Conservation (phyloP, 2,329 filamentous ascomycete genomes). For the Aspergillus versicolor region DNA sequence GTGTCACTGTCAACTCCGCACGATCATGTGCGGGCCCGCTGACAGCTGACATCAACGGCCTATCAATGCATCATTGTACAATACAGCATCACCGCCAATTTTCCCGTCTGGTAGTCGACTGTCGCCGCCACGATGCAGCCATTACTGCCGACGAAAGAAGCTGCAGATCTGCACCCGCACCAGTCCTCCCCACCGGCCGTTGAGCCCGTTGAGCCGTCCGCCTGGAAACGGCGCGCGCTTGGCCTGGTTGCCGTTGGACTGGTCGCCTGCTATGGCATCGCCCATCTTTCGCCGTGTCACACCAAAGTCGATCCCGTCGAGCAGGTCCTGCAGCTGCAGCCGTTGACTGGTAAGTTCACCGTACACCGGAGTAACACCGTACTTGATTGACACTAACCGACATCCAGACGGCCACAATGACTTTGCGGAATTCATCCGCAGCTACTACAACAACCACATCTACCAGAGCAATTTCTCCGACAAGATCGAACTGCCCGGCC, state of each 20-base stretch:
- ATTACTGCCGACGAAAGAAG: background rate
- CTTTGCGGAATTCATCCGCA: conserved; percentile 71
- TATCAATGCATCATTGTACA: background rate
- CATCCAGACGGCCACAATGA: conserved; percentile 85
- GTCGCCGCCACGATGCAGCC: no score
- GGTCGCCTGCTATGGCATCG: conserved; percentile 1
- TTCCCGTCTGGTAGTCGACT: no score
- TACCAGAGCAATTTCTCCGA: conserved; percentile 69
- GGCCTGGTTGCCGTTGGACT: conserved; percentile 1
- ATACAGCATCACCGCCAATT: no score
- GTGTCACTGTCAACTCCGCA: background rate
- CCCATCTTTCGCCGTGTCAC: background rate
- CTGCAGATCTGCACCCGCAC: background rate
- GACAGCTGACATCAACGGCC: background rate
- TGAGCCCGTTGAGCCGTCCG: background rate
- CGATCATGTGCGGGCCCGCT: background rate
- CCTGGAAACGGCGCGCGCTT: conserved; percentile 6
- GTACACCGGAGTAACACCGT: background rate
- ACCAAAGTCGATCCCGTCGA: background rate
- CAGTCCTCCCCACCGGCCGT: background rate
- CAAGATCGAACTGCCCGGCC: conserved; percentile 49
- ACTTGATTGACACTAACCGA: background rate
- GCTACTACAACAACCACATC: conserved; percentile 71
- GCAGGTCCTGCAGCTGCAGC: conserved; percentile 9
- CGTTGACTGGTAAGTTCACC: conserved; percentile 5